Evolutionary conservation across 441 rosid genomes (phyloP).

Genomic region (Erysimum pusillum): DNA sequence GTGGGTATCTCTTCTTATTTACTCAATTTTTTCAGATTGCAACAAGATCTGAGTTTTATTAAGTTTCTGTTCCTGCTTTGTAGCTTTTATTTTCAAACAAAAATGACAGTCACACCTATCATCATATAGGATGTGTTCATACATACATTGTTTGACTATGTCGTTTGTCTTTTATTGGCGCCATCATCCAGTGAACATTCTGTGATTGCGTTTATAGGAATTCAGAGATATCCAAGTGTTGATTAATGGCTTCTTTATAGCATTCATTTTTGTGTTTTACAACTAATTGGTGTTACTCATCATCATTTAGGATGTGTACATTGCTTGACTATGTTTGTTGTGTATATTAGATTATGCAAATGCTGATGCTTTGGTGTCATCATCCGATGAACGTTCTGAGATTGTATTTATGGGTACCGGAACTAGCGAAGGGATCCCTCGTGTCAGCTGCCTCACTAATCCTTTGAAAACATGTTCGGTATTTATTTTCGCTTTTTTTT

Average conservation of each 20-base stretch:
- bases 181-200: conserved; percentile 50
- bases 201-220: conserved; percentile 73
- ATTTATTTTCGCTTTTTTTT: conserved; percentile 35
- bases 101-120: background rate
- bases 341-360: conserved; percentile 53
- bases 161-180: conserved; percentile 26
- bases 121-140: background rate
- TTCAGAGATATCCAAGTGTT: background rate
- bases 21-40: background rate
- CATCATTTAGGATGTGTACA: conserved; percentile 15
- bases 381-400: conserved; percentile 57
- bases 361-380: conserved; percentile 42
- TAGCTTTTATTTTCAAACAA: background rate
- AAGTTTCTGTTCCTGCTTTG: conserved; percentile 13
- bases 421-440: conserved; percentile 94
- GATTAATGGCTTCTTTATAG: background rate
- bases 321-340: conserved; percentile 23
- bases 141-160: conserved; percentile 22
- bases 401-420: conserved; percentile 85
- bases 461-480: conserved; percentile 80
- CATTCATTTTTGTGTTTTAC: conserved; percentile 8
- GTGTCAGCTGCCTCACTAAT: conserved; percentile 89
- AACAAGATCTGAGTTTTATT: background rate
- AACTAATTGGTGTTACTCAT: background rate
- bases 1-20: conserved; percentile 42